Conservation (phyloP, 345 rosid genomes). For the Alliaria petiolata region DNA sequence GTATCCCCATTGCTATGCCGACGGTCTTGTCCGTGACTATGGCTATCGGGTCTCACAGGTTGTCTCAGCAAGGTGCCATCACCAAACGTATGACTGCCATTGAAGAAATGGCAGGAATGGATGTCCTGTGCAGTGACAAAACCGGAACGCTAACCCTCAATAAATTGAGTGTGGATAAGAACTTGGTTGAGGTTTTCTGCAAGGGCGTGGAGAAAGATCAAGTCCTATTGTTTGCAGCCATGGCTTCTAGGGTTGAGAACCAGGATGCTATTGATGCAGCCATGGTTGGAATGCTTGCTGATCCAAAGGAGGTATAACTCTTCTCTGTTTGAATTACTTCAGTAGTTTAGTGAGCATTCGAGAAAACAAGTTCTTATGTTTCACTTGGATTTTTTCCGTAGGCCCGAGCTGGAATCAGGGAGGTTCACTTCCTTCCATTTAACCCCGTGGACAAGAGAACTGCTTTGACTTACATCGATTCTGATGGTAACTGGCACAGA, state of each 20-base stretch:
- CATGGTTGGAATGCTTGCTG: conserved; percentile 48
- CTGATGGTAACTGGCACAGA: conserved; percentile 54
- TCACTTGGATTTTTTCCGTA: conserved; percentile 11
- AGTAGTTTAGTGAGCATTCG: neutral
- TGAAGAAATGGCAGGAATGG: conserved; percentile 43
- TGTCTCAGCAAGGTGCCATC: conserved; percentile 41
- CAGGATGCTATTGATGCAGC: conserved; percentile 48
- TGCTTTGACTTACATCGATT: conserved; percentile 54
- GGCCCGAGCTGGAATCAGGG: conserved; percentile 57
- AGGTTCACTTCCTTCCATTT: conserved; percentile 51
- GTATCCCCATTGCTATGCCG: conserved; percentile 98
- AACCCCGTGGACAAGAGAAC: conserved; percentile 63
- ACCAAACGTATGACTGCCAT: conserved; percentile 44
- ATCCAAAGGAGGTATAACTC: conserved; percentile 39
- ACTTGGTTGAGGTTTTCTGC: conserved; percentile 38
- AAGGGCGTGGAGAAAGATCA: conserved; percentile 40
- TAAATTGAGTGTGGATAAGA: conserved; percentile 36
- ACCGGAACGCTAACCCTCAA: conserved; percentile 40
- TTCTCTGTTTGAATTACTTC: conserved; percentile 2
- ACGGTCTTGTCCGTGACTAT: conserved; percentile 76
- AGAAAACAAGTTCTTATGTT: conserved; percentile 7
- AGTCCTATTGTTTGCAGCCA: conserved; percentile 35
- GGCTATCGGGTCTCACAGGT: conserved; percentile 42
- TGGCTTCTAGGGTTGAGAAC: conserved; percentile 40
- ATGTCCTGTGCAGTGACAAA: conserved; percentile 54